phyloP scores from a whole-genome alignment of 2,329 filamentous ascomycete genomes.

The Aspergillus texensis region DNA sequence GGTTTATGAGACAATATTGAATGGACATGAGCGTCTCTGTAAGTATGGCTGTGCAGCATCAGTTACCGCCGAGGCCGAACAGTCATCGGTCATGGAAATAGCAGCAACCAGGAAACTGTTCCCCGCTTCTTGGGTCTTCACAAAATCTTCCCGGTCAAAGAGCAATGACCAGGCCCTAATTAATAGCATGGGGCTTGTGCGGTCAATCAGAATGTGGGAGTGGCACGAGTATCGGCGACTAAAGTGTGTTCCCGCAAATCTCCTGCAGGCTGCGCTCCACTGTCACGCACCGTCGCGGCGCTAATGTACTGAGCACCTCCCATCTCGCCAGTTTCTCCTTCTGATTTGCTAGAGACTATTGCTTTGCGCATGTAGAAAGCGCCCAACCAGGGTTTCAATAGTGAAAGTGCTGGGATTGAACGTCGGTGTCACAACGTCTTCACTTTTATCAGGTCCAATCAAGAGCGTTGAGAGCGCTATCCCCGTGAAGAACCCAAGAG shows the following conservation, averaged over 20 bases:
- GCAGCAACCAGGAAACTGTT: neutral
- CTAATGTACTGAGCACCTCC: conserved; percentile 17
- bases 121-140: conserved; percentile 17
- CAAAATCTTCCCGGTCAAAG: conserved; percentile 8
- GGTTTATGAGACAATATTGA: neutral
- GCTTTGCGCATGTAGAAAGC: conserved; percentile 14
- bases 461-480: neutral
- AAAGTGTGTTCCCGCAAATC: conserved; percentile 24
- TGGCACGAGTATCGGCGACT: conserved; percentile 20
- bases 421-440: neutral
- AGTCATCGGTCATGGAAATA: neutral
- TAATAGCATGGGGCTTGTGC: conserved; percentile 2
- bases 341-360: conserved; percentile 13
- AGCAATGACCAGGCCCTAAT: conserved; percentile 3
- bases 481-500: conserved; percentile 23
- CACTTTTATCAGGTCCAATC: conserved; percentile 15
- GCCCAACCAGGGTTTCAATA: conserved; percentile 16
- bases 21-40: neutral
- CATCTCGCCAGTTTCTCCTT: conserved; percentile 8
- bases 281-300: conserved; percentile 20
- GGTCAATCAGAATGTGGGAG: conserved; percentile 18
- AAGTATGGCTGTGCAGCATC: conserved; percentile 1
- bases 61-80: neutral
- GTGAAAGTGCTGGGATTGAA: neutral
- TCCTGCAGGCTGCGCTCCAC: conserved; percentile 22